Base-by-base conservation (phyloP, 441 rosid genomes). In the Syzygium malaccense region DNA sequence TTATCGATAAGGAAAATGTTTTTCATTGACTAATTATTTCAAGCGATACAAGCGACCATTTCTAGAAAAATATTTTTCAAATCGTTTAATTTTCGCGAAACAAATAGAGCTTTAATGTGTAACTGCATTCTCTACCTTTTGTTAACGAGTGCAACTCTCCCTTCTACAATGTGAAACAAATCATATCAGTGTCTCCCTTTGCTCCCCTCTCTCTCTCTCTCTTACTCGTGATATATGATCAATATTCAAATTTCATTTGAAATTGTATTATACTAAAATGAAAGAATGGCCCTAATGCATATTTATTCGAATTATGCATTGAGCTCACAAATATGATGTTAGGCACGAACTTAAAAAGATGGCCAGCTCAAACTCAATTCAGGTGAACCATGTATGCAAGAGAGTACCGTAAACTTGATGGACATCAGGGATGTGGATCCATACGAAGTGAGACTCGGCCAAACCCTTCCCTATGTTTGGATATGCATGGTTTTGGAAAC, bases 301-400 rank as follows among this genome's bases (percentile, higher is more conserved):
- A 26, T 26, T 0, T 55, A 19, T 56, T 56, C 0, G 28, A 56
- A 56, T 56, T 28, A 56, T 56, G 28, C 28, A 23, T 8, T 56
- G 23, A 56, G 20, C 56, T 23, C 26, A 1, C 11, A 20, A 7
- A 20, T 55, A 20, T 56, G 58, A 3, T 56, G 58, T 20, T 56
- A 56, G 0, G 0, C 26, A 1, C 0, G 26, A 56, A 56, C 8
- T 56, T 56, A 19, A 4, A 56, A 56, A 56, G 1, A 56, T 56
- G 58, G 58, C 14, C 14, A 13, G 14, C 54, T 10, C 54, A 51
- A 51, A 54, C 55, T 54, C 55, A 54, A 54, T 54, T 17, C 55
- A 5, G 0, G 20, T 4, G 55, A 54, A 2, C 55, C 55, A 17
- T 17, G 55, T 5, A 0, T 1, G 12, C 26, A 55, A 0, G 26